Evolutionary conservation across 129 eudicot genomes (phyloP), one percentile per base, ranked within the genome.

Genomic region (Artemisia annua): DNA sequence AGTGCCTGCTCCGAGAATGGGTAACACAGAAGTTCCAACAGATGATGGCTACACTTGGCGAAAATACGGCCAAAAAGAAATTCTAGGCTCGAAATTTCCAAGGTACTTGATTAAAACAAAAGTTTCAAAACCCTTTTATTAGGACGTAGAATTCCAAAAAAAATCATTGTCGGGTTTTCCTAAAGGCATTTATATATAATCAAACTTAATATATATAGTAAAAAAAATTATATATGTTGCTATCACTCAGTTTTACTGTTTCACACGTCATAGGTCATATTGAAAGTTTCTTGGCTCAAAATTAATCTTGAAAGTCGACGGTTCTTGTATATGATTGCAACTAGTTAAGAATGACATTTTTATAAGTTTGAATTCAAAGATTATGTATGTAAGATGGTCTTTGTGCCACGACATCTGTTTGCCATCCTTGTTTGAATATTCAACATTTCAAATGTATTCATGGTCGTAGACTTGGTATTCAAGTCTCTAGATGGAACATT

Each of bases 1-100:
- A 66, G 82, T 90, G 20, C 72, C 90, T 19, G 97, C 92, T 50
- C 97, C 93, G 12, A 83, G 66, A 49, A 87, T 87, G 84, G 98
- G 98, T n/a, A 94, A 94, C 73, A 82, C 83, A 0, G 98, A 94
- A 17, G 83, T 89, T 76, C 98, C 98, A 46, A 91, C 96, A 1
- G 98, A 94, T 51, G 98, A 94, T 67, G 96, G 97, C 28, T 90
- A 69, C 63, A 94, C 97, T 32, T 94, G 98, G 98, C 75, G 97
- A 71, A 94, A 94, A 82, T 94, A 94, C 32, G 98, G 98, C 43
- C 98, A 94, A 71, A 94, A 94, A 32, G 96, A 90, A 75, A 94
- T 94, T 62, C 90, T 89, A 1, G 90, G 91, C 12, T 78, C 96
- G 1, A 84, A 18, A 67, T 88, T 69, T 66, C 96, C 97, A 0